Conservation (phyloP, 768 basidiomycete genomes). For the Boletellus ananas region DNA sequence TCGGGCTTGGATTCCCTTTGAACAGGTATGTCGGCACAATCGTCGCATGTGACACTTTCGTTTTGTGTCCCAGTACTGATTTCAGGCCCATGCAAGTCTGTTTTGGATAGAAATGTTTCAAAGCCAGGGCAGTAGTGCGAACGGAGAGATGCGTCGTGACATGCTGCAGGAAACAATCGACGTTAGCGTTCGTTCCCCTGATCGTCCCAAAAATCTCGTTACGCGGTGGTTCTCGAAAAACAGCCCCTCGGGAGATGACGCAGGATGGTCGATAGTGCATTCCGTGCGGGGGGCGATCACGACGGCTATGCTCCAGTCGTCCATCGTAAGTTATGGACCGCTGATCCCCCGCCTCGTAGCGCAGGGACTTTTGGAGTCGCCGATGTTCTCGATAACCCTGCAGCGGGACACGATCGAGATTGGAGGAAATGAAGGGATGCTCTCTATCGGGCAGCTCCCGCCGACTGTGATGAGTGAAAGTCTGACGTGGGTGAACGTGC, state of each 20-base stretch:
- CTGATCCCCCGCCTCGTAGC: conserved; percentile 46
- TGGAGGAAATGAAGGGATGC: conserved; percentile 62
- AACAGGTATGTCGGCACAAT: conserved; percentile 48
- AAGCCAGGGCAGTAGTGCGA: conserved; percentile 7
- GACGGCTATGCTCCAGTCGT: conserved; percentile 35
- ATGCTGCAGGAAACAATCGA: neutral
- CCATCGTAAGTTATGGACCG: conserved; percentile 43
- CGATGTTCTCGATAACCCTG: conserved; percentile 56
- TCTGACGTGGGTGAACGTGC: conserved; percentile 65
- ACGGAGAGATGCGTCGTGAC: neutral
- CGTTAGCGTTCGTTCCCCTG: conserved; percentile 1
- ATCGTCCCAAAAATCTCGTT: conserved; percentile 10
- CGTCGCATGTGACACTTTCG: neutral
- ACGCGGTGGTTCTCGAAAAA: conserved; percentile 19
- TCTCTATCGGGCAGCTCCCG: conserved; percentile 68
- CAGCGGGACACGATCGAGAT: conserved; percentile 67
- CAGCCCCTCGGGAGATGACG: neutral
- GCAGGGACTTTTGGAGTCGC: conserved; percentile 33
- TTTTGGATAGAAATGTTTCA: conserved; percentile 43
- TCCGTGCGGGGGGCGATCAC: conserved; percentile 9
- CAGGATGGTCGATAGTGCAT: conserved; percentile 1
- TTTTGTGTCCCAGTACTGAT: neutral
- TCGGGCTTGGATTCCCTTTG: conserved; percentile 72
- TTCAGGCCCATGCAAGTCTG: conserved; percentile 31
- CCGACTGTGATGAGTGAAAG: conserved; percentile 41